Evolutionary conservation across 2,329 filamentous ascomycete species (phyloP), one percentile per base, ranked within the genome.

Genomic region (Phialocephala subalpina): DNA sequence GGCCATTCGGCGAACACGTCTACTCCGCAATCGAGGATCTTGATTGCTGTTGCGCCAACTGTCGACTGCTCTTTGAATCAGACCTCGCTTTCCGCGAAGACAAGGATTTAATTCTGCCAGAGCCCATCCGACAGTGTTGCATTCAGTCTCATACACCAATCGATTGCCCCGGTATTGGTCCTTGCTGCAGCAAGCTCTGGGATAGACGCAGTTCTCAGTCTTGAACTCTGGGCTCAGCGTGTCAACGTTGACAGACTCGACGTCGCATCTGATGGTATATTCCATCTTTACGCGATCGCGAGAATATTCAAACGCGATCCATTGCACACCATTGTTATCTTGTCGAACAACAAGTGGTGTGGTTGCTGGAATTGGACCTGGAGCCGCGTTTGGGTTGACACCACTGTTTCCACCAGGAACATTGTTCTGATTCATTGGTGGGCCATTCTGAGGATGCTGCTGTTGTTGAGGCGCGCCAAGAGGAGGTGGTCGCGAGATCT

Each of bases 31-130:
- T 72, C 94, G 87, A 58, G 93, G 93, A 75, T 99, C 96, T 81
- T 97, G 94, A 81, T 98, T 98, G 86, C 95, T 98, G 83, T 99
- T 99, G 69, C 96, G 88, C 96, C 96, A 98, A 82, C 94, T 97
- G 80, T 99, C 96, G 53, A 99, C 96, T 1, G 96, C 96, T 70
- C 96, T 88, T 82, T 99, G 96, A 73, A 99, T 99, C 67, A 99
- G 85, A 8, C 96, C 96, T 73, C 96, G 88, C 84, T 98, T 98
- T 72, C 95, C 95, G 69, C 95, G 89, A 66, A 98, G 85, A 65
- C 92, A 92, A 8, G 94, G 90, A 78, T 99, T 99, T 62, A 99
- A 82, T 76, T 98, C 92, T 2, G 96, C 96, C 72, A 99, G 82
- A 14, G 95, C 95, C 96, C 96, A 99, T n/a, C 96, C 96, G n/a